A percentile compares a stretch with the other conserved stretches of the same genome.
These are phyloP conservation scores for Plantago coronopus DNA, from an alignment of 305 asterid genomes.

Conservation along the genomic window DNA sequence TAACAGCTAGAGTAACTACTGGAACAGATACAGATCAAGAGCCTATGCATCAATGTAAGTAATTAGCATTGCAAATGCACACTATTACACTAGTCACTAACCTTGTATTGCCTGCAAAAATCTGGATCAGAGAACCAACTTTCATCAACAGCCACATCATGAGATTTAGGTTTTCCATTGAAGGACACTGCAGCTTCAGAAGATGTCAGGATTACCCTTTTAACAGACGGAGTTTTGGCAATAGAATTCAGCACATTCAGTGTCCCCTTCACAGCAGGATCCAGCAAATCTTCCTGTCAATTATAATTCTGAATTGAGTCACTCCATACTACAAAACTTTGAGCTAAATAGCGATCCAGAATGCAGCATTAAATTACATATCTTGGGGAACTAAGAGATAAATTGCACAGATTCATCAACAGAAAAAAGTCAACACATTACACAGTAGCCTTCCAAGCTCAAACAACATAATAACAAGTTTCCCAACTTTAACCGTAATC, in stretches of 20 bases:
- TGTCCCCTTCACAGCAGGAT: slow-evolving; percentile 54
- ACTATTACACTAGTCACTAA: no score
- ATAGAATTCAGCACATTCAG: slow-evolving; percentile 44
- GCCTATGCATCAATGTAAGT: background rate
- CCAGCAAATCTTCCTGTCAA: slow-evolving; percentile 48
- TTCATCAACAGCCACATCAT: slow-evolving; percentile 48
- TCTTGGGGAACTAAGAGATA: no score
- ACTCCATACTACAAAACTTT: no score
- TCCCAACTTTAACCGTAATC: no score
- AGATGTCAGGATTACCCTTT: slow-evolving; percentile 51
- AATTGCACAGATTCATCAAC: no score
- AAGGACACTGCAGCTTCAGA: slow-evolving; percentile 54
- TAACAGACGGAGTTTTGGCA: slow-evolving; percentile 38
- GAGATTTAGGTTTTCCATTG: slow-evolving; percentile 45
- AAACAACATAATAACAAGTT: no score
- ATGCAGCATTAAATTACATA: background rate
- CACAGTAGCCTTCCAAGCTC: no score
- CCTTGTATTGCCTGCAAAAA: slow-evolving; percentile 44
- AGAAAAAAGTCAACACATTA: no score
- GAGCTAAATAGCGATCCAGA: background rate
- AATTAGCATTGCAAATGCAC: background rate
- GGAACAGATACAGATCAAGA: no score
- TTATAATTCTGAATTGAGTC: slow-evolving; percentile 21
- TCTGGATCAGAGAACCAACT: slow-evolving; percentile 55
- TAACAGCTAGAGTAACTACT: no score